Conservation (phyloP, 2,329 filamentous ascomycete species). For the Emergomyces africanus region DNA sequence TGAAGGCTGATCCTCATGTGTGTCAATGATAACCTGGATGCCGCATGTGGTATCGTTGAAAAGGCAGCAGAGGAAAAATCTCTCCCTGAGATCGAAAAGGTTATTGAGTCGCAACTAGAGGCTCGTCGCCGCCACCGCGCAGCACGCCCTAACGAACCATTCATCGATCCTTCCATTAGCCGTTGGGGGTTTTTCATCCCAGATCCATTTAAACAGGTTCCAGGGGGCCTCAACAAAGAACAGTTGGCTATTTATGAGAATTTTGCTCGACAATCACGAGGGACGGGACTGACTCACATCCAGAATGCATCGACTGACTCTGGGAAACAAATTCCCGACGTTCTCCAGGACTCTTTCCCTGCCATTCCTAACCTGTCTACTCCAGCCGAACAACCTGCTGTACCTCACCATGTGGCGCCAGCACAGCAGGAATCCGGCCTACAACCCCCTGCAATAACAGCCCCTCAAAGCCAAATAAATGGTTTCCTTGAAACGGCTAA, state of each 20-base stretch:
- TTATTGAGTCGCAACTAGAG: constrained; percentile 71
- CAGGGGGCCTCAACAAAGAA: constrained; percentile 72
- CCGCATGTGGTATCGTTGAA: constrained; percentile 87
- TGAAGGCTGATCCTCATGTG: constrained; percentile 95
- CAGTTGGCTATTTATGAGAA: constrained; percentile 96
- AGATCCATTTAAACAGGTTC: constrained; percentile 78
- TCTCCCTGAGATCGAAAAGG: constrained; percentile 85
- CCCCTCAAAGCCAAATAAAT: constrained; percentile 41
- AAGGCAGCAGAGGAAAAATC: constrained; percentile 91
- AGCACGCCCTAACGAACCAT: constrained; percentile 68
- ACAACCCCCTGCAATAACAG: constrained; percentile 25
- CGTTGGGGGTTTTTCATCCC: constrained; percentile 91
- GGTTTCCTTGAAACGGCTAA: constrained; percentile 46
- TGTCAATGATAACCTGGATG: constrained; percentile 92
- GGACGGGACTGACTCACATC: constrained; percentile 40
- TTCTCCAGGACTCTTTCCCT: constrained; percentile 49
- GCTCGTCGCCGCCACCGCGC: constrained; percentile 62
- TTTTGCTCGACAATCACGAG: constrained; percentile 74
- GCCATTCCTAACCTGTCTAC: constrained; percentile 49
- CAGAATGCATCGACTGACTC: constrained; percentile 46
- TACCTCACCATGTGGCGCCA: constrained; percentile 46
- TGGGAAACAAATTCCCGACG: constrained; percentile 48
- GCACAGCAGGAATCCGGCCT: constrained; percentile 34
- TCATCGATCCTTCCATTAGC: constrained; percentile 68
- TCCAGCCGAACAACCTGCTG: constrained; percentile 48